Evolutionary conservation across 495 filamentous ascomycete genomes (phyloP).

Genomic region (Massariosphaeria phaeospora): DNA sequence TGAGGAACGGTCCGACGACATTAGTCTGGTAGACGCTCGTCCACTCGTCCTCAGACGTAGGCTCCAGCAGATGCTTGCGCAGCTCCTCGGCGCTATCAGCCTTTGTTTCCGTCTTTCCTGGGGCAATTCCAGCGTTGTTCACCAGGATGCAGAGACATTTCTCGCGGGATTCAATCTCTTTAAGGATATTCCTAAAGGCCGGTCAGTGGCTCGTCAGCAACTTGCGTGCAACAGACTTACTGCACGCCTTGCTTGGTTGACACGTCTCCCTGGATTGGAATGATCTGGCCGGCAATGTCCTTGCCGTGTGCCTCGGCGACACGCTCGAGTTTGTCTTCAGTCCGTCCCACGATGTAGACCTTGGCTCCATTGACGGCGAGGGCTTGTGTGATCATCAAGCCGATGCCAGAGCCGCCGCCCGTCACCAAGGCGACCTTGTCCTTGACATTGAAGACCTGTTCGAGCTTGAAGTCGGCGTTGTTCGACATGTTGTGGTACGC

Average conservation of each 20-base stretch:
- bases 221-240: conserved; percentile 20
- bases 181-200: conserved; percentile 18
- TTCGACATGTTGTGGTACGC: conserved; percentile 28
- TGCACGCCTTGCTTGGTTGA: conserved; percentile 38
- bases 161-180: conserved; percentile 28
- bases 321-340: conserved; percentile 50
- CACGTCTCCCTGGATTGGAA: conserved; percentile 51
- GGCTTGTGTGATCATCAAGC: conserved; percentile 46
- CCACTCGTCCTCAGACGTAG: conserved; percentile 43
- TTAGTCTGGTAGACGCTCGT: conserved; percentile 48
- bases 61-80: conserved; percentile 55
- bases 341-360: conserved; percentile 56
- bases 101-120: conserved; percentile 25
- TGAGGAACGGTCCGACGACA: conserved; percentile 48
- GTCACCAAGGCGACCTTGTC: conserved; percentile 54
- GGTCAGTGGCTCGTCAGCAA: background rate
- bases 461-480: conserved; percentile 49
- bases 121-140: conserved; percentile 41
- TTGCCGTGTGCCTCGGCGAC: conserved; percentile 47
- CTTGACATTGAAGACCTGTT: conserved; percentile 54
- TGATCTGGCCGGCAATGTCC: conserved; percentile 52
- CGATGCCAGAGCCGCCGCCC: conserved; percentile 45
- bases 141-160: conserved; percentile 38
- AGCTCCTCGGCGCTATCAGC: conserved; percentile 44
- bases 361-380: conserved; percentile 56